Percentiles rank a stretch among this genome's conserved stretches.
Conservation (phyloP, 768 basidiomycete species). For the Rhizopogon roseolus region DNA sequence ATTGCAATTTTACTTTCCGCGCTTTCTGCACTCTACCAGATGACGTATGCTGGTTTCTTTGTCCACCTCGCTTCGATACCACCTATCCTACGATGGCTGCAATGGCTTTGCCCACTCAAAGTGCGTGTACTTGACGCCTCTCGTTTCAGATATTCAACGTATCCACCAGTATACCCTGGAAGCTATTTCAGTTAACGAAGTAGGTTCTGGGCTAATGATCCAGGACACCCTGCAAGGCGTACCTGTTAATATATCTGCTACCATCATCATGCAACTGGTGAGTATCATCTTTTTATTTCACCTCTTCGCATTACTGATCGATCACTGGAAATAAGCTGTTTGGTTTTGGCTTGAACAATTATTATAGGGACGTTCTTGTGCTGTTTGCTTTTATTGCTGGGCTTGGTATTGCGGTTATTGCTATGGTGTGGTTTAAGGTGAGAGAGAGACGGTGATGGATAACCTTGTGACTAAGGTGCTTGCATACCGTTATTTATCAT, state of each 20-base stretch:
- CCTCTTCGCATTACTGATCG: background rate
- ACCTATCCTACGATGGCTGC: constrained; percentile 88
- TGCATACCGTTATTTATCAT: background rate
- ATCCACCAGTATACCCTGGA: constrained; percentile 54
- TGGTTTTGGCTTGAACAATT: constrained; percentile 77
- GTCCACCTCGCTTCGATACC: constrained; percentile 84
- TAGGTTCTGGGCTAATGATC: constrained; percentile 84
- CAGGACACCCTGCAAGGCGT: constrained; percentile 76
- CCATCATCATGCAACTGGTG: constrained; percentile 81
- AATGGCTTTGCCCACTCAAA: constrained; percentile 86
- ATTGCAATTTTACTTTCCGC: constrained; percentile 88
- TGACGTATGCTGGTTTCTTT: constrained; percentile 92
- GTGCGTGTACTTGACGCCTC: constrained; percentile 7
- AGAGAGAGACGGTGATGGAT: constrained; percentile 60
- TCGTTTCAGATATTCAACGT: background rate
- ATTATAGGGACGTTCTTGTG: constrained; percentile 87
- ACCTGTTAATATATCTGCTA: constrained; percentile 74
- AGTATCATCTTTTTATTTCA: constrained; percentile 19
- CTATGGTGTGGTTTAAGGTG: constrained; percentile 72
- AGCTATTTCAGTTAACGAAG: constrained; percentile 89
- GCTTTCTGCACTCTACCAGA: constrained; percentile 69
- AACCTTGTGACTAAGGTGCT: background rate
- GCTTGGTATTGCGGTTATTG: constrained; percentile 69
- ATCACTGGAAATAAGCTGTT: constrained; percentile 51
- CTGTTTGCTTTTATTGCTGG: constrained; percentile 83